These are phyloP conservation scores for Vitis amurensis DNA, from an alignment of 164 flowering plant species.

Conservation along the genomic window DNA sequence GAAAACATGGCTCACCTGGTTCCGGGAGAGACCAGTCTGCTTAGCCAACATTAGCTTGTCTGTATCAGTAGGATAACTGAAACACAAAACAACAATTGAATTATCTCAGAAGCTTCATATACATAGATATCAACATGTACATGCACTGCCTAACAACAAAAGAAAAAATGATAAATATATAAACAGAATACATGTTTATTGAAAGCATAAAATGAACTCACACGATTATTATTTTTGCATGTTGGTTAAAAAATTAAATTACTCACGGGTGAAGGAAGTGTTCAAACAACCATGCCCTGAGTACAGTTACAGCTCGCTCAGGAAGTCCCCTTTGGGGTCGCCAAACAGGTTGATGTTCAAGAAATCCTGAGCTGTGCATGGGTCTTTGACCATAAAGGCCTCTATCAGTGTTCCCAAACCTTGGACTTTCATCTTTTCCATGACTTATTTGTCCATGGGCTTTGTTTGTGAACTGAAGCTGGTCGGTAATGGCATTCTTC, in stretches of 20 bases:
- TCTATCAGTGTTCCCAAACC: slow-evolving; percentile 29
- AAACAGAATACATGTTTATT: background rate
- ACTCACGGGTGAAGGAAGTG: slow-evolving; percentile 94
- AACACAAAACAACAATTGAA: slow-evolving; percentile 7
- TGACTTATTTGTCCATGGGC: slow-evolving; percentile 25
- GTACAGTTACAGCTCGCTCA: slow-evolving; percentile 80
- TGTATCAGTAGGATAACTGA: slow-evolving; percentile 84
- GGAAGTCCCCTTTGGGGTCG: slow-evolving; percentile 93
- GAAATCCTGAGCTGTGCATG: slow-evolving; percentile 34
- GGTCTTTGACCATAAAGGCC: slow-evolving; percentile 35
- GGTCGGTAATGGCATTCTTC: slow-evolving; percentile 68
- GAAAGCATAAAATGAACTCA: background rate
- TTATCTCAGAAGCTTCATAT: too few relatives aligned
- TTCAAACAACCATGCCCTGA: slow-evolving; percentile 83
- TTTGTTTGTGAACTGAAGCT: slow-evolving; percentile 51
- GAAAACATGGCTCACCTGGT: slow-evolving; percentile 54
- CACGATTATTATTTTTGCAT: background rate
- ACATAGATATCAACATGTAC: too few relatives aligned
- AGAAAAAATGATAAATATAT: too few relatives aligned
- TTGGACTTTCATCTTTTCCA: slow-evolving; percentile 32
- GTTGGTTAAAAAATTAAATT: background rate
- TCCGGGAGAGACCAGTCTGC: slow-evolving; percentile 81
- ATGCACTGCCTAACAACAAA: too few relatives aligned
- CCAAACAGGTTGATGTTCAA: slow-evolving; percentile 77
- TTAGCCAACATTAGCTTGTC: slow-evolving; percentile 90